Conservation (phyloP, 495 filamentous ascomycete genomes). For the Aspergillus olivimuriae region DNA sequence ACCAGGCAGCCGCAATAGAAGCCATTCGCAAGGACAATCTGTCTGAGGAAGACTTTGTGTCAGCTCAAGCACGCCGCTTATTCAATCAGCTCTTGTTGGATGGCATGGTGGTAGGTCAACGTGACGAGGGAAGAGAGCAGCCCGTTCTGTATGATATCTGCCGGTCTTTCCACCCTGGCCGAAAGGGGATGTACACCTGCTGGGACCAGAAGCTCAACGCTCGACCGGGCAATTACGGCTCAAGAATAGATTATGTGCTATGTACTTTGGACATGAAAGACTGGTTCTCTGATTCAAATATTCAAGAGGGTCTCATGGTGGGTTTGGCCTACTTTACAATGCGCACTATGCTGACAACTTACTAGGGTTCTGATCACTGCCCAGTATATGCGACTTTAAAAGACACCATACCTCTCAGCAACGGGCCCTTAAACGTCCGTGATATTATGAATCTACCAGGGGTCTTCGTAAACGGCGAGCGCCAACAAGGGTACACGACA, state of each 20-base stretch:
- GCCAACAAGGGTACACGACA: slow-evolving; percentile 57
- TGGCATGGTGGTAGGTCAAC: slow-evolving; percentile 61
- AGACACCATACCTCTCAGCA: slow-evolving; percentile 49
- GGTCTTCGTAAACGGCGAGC: slow-evolving; percentile 64
- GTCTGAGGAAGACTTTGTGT: slow-evolving; percentile 63
- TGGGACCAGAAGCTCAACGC: slow-evolving; percentile 86
- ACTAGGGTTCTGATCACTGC: slow-evolving; percentile 87
- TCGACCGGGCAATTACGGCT: slow-evolving; percentile 84
- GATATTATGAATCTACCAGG: slow-evolving; percentile 79
- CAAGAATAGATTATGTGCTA: slow-evolving; percentile 88
- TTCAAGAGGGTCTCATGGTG: slow-evolving; percentile 88
- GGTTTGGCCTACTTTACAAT: slow-evolving; percentile 1
- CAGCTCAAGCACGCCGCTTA: slow-evolving; percentile 66
- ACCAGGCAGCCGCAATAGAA: slow-evolving; percentile 65
- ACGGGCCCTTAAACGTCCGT: slow-evolving; percentile 44
- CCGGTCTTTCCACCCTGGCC: slow-evolving; percentile 69
- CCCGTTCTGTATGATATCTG: slow-evolving; percentile 83
- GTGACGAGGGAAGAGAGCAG: slow-evolving; percentile 65
- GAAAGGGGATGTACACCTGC: slow-evolving; percentile 92
- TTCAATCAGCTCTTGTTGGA: slow-evolving; percentile 79
- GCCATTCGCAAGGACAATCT: slow-evolving; percentile 62
- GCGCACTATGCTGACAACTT: slow-evolving; percentile 11
- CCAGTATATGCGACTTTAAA: slow-evolving; percentile 81
- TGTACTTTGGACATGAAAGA: slow-evolving; percentile 72
- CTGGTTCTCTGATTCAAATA: slow-evolving; percentile 86